Conservation (phyloP, 2,329 filamentous ascomycete species). For the Colletotrichum paranaense region DNA sequence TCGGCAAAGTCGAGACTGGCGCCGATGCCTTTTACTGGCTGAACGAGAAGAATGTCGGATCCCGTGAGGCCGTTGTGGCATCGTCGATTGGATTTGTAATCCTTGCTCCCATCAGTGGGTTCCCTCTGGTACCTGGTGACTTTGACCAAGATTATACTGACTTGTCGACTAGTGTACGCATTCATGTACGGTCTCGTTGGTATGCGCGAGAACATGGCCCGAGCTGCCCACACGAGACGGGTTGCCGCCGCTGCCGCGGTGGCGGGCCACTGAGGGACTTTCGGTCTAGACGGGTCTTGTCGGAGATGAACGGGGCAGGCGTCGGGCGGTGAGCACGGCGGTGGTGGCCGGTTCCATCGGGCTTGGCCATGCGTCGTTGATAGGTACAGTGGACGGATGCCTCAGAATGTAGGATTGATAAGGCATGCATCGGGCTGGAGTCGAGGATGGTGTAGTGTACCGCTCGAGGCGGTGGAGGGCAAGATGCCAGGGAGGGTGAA, state of each 20-base stretch:
- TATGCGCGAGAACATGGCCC: conserved; percentile 56
- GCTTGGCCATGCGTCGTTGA: conserved; percentile 28
- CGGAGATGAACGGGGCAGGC: conserved; percentile 32
- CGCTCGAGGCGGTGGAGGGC: conserved; percentile 30
- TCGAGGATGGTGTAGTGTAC: conserved; percentile 4
- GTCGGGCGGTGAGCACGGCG: conserved; percentile 35
- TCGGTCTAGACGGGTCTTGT: conserved; percentile 34
- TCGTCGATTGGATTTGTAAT: conserved; percentile 58
- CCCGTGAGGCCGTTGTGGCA: conserved; percentile 55
- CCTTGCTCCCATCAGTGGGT: conserved; percentile 58
- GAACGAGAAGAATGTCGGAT: conserved; percentile 55
- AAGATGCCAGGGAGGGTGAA: conserved; percentile 12
- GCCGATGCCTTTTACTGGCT: conserved; percentile 63
- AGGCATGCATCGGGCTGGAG: conserved; percentile 26
- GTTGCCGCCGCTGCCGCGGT: conserved; percentile 30
- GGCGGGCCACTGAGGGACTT: conserved; percentile 35
- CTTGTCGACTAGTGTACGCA: conserved; percentile 53
- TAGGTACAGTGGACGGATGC: conserved; percentile 17
- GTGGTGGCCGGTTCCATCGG: conserved; percentile 31
- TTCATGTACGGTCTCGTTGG: conserved; percentile 61
- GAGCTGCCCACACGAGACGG: conserved; percentile 28
- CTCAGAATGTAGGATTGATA: conserved; percentile 26
- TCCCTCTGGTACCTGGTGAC: conserved; percentile 8
- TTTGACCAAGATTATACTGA: conserved; percentile 10
- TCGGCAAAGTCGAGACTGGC: conserved; percentile 59